Percentiles rank a stretch among this genome's conserved stretches.
phyloP scores from a whole-genome alignment of 768 basidiomycete species.

The Leucocoprinus birnbaumii region DNA sequence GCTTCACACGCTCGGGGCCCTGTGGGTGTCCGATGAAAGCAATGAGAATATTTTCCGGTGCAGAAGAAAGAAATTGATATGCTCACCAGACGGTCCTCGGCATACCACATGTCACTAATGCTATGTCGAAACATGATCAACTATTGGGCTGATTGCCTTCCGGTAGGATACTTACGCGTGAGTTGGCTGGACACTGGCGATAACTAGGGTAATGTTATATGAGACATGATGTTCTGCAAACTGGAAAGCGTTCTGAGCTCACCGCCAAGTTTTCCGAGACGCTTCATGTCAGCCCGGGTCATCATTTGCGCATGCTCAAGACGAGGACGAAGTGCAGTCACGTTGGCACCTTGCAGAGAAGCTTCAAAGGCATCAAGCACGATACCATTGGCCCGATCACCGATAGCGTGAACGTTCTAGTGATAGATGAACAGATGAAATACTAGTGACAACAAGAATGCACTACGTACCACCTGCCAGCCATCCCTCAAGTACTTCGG shows the following conservation, averaged over 20 bases:
- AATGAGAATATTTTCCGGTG: constrained; percentile 5
- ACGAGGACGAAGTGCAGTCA: constrained; percentile 67
- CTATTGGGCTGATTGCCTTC: no score
- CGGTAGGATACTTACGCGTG: constrained; percentile 61
- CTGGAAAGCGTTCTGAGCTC: constrained; percentile 17
- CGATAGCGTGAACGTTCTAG: constrained; percentile 86
- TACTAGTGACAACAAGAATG: neutral
- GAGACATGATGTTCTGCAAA: neutral
- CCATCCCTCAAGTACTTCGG: constrained; percentile 72
- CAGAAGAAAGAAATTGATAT: no score
- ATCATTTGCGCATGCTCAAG: constrained; percentile 93
- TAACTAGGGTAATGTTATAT: constrained; percentile 48
- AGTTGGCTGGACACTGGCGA: constrained; percentile 88
- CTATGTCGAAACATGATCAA: constrained; percentile 30
- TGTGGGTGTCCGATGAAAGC: constrained; percentile 21
- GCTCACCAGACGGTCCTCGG: constrained; percentile 73
- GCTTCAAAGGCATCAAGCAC: constrained; percentile 83
- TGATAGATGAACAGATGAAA: neutral
- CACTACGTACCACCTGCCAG: constrained; percentile 81
- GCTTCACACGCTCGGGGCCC: constrained; percentile 84
- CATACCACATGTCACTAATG: constrained; percentile 89
- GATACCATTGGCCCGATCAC: constrained; percentile 83
- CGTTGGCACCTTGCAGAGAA: constrained; percentile 56
- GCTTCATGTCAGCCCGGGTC: constrained; percentile 67
- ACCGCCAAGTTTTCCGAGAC: constrained; percentile 82